These are phyloP conservation scores for Debaryomycetaceae sp. DNA, from an alignment of 1,139 yeast genomes.

Conservation along the genomic window DNA sequence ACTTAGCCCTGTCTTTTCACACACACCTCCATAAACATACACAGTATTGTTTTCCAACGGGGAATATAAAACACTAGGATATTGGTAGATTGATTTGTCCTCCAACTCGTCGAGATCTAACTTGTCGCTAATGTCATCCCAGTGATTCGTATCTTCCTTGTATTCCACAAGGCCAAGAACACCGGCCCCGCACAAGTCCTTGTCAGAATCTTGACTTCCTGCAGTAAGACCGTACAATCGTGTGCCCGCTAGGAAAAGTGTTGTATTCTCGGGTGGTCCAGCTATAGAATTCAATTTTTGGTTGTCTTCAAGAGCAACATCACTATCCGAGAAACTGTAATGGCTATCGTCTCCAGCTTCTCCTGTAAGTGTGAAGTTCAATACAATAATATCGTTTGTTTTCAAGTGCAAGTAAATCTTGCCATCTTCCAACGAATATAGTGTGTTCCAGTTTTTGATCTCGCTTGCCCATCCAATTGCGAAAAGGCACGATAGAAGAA, in stretches of 20 bases:
- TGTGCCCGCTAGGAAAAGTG: constrained; percentile 29
- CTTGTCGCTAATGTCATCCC: constrained; percentile 17
- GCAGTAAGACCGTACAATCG: constrained; percentile 30
- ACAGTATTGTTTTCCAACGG: constrained; percentile 21
- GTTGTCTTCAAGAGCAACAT: constrained; percentile 15
- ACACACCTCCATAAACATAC: constrained; percentile 41
- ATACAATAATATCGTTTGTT: constrained; percentile 33
- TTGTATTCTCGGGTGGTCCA: constrained; percentile 32
- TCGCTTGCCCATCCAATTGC: not conserved
- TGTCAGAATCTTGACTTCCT: constrained; percentile 7
- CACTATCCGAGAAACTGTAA: constrained; percentile 5
- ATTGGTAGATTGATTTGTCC: constrained; percentile 30
- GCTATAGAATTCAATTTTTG: constrained; percentile 21
- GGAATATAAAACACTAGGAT: constrained; percentile 29
- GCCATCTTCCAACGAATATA: constrained; percentile 35
- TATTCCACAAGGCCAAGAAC: constrained; percentile 23
- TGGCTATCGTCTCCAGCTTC: constrained; percentile 10
- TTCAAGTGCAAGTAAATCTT: constrained; percentile 33
- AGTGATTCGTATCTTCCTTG: constrained; percentile 14
- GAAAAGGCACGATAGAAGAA: not conserved
- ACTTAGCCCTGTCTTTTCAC: constrained; percentile 15
- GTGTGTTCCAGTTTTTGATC: constrained; percentile 26
- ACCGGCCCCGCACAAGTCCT: constrained; percentile 30
- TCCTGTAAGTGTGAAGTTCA: constrained; percentile 37
- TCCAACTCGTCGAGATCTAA: constrained; percentile 21